Evolutionary conservation across 2,329 filamentous ascomycete genomes (phyloP), one percentile per base, ranked within the genome.

Genomic region (Elsinoe ampelina): DNA sequence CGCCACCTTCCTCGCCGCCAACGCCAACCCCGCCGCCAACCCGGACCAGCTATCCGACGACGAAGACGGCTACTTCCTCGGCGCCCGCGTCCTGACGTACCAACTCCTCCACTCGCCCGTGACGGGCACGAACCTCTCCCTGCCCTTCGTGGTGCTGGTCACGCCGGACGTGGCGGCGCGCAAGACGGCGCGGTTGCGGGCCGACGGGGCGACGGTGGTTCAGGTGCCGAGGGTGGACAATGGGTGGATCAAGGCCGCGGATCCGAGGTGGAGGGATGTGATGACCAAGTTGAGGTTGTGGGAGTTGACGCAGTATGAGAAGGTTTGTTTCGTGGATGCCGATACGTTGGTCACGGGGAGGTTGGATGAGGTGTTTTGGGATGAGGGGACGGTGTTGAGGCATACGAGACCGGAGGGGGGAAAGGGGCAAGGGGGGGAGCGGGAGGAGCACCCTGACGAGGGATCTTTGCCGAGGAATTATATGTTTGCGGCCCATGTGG

Each of bases 81-180:
- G 64, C 57, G 64, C 66, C 10, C 65, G 70, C 17, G 65, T 72
- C 1, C 62, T 72, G 12, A 64, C 65, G 34, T 72, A 72, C 61
- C 69, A 71, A 54, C 66, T 72, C 55, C 64, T 71, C 6, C 69
- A 72, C 63, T 69, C 67, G 58, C 59, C 62, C 12, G 63, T 65
- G 3, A 64, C 65, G 22, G 66, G 66, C 52, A 70, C 69, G 8
- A 70, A 69, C 61, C 60, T 59, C 57, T 63, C 60, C 54, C 71
- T 71, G 48, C 69, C 70, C 26, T 71, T 72, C 61, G 58, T 72
- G 20, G 66, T 72, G n/a, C 59, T 72, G 43, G 68, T 67, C 55
- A 71, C 69, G 0, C 55, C 62, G 15, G 67, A 69, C 57, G 67
- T 71, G 19, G 65, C 65, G 5, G 58, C 65, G 41, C 62, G 63